Evolutionary conservation across 2,329 filamentous ascomycete genomes (phyloP), one percentile per base, ranked within the genome.

Genomic region (Aspergillus proliferans): DNA sequence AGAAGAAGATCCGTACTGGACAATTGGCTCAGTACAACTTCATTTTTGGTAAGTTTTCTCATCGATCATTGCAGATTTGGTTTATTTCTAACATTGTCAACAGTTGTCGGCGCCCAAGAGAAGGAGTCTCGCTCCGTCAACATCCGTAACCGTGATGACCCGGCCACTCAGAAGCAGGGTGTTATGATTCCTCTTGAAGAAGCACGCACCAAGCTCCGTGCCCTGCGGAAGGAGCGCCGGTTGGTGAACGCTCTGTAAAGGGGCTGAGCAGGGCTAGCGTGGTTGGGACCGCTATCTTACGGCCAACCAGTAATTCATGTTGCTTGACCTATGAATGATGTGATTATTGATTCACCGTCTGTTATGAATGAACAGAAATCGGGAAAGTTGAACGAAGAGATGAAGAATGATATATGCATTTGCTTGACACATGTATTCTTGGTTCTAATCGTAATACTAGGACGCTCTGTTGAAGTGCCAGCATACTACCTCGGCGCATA

Each of bases 91-190:
- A 58, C 49, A 33, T 48, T 34, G 44, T 45, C 7, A 36, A 45
- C 56, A 75, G 82, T 85, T 33, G 80, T 85, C 15, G 82, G 82
- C 49, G 81, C 80, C 3, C 72, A 81, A 60, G 82, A 85, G 69
- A 78, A 76, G 65, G 76, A 83, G 54, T 71, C 70, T 18, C 72
- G 78, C 50, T 75, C 77, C 3, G 80, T 84, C 53, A 85, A 85
- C 63, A 81, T 84, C 58, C 74, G 82, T 39, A 84, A 84, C 65
- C 72, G 82, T 46, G 82, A 85, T 58, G 79, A 84, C 56, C 79
- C 78, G 15, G 72, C 74, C 39, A 82, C 79, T 8, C 82, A 85
- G 67, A 77, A 80, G 56, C 75, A 80, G 71, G 82, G 82, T 24
- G 76, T 82, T 55, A 73, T 84, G 61, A 69, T 85, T 30, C 79